These are phyloP conservation scores for Microsporum audouinii DNA, from an alignment of 2,329 filamentous ascomycete species.

Conservation along the genomic window DNA sequence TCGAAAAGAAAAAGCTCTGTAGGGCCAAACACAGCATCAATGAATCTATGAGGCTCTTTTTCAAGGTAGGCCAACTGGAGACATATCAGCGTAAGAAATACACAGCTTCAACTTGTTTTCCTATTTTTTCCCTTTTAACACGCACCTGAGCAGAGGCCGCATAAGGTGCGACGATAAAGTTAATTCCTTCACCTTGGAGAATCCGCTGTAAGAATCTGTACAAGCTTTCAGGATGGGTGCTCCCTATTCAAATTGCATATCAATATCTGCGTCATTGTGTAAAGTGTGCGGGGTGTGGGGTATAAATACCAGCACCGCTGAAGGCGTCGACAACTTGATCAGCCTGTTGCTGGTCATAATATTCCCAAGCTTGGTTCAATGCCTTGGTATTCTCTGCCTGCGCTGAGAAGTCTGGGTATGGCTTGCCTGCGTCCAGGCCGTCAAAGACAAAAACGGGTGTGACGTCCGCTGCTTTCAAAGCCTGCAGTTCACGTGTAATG, in stretches of 20 bases:
- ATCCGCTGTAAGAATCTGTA: conserved; percentile 67
- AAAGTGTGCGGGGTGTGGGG: background rate
- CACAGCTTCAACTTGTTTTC: background rate
- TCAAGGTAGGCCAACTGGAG: conserved; percentile 60
- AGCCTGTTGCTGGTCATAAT: conserved; percentile 73
- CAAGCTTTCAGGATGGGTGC: conserved; percentile 59
- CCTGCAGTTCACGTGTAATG: conserved; percentile 64
- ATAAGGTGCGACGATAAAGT: conserved; percentile 76
- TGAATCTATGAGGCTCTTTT: conserved; percentile 54
- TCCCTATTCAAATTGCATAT: conserved; percentile 42
- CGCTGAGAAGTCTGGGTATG: conserved; percentile 52
- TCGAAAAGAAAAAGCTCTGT: conserved; percentile 79
- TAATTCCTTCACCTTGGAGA: conserved; percentile 55
- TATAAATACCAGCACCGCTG: conserved; percentile 60
- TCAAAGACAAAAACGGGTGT: conserved; percentile 86
- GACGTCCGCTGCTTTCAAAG: conserved; percentile 58
- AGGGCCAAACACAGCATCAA: conserved; percentile 68
- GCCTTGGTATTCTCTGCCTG: conserved; percentile 54
- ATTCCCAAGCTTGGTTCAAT: conserved; percentile 69
- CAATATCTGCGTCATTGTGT: conserved; percentile 3
- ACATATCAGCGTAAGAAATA: conserved; percentile 6
- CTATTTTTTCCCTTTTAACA: conserved; percentile 3
- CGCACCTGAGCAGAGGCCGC: conserved; percentile 74
- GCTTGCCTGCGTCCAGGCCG: conserved; percentile 67
- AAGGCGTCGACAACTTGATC: conserved; percentile 76